Conservation (phyloP, 331 rosid genomes). For the Spiraea crenata region DNA sequence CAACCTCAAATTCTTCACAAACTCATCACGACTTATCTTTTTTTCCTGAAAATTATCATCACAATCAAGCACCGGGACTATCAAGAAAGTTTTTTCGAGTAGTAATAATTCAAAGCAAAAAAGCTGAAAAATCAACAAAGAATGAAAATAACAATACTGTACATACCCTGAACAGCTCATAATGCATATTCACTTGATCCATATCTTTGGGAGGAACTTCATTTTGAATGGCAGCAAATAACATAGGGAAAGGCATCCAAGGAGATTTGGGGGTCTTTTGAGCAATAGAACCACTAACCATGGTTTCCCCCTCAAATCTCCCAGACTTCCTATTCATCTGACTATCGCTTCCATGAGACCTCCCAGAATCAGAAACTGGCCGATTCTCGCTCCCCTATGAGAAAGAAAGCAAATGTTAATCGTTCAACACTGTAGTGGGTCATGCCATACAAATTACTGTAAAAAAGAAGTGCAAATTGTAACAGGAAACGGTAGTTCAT, state of each 20-base stretch:
- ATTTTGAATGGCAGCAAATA: slow-evolving; percentile 60
- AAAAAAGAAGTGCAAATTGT: background rate
- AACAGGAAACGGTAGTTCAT: background rate
- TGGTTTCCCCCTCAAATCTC: slow-evolving; percentile 38
- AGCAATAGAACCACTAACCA: slow-evolving; percentile 35
- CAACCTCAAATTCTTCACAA: slow-evolving; percentile 56
- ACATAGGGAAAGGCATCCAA: slow-evolving; percentile 72
- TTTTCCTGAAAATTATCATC: slow-evolving; percentile 40
- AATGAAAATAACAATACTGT: slow-evolving; percentile 5
- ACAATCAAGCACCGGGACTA: background rate
- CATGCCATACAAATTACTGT: background rate
- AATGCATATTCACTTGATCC: slow-evolving; percentile 47
- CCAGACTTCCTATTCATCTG: slow-evolving; percentile 31
- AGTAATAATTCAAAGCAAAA: slow-evolving; percentile 13
- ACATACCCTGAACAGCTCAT: slow-evolving; percentile 59
- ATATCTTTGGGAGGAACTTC: slow-evolving; percentile 44
- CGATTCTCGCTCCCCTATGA: slow-evolving; percentile 30
- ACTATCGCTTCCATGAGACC: slow-evolving; percentile 32
- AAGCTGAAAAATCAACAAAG: background rate
- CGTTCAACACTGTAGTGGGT: background rate
- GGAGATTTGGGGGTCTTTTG: slow-evolving; percentile 66
- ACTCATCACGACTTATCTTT: slow-evolving; percentile 53
- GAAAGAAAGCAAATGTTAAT: background rate
- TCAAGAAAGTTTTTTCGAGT: background rate
- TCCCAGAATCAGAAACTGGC: slow-evolving; percentile 31